These are phyloP conservation scores for Hermanozyma aechmeae DNA, from an alignment of 805 yeast genomes.

Conservation along the genomic window DNA sequence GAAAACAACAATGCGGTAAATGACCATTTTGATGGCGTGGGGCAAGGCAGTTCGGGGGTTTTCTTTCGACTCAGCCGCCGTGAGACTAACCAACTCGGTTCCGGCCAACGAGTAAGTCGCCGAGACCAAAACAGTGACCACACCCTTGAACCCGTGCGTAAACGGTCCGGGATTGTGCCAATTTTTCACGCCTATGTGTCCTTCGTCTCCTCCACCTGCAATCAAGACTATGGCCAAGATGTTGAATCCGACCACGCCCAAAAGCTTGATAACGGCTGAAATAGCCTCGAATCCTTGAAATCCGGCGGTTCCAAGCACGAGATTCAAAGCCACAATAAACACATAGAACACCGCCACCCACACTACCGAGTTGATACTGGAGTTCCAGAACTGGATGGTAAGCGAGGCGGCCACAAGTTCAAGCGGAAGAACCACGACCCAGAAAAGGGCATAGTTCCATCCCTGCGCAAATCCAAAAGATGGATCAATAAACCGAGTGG, in stretches of 20 bases:
- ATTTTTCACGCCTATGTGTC: slow-evolving; percentile 27
- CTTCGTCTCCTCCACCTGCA: slow-evolving; percentile 31
- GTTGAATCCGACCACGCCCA: slow-evolving; percentile 32
- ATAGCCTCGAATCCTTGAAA: slow-evolving; percentile 31
- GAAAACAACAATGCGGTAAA: slow-evolving; percentile 31
- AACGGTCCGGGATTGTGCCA: slow-evolving; percentile 31
- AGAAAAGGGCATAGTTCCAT: slow-evolving; percentile 34
- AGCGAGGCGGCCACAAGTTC: slow-evolving; percentile 34
- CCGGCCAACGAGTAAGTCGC: slow-evolving; percentile 37
- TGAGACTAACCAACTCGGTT: slow-evolving; percentile 31
- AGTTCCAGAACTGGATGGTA: slow-evolving; percentile 32
- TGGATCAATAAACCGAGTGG: slow-evolving; percentile 32
- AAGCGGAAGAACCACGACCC: slow-evolving; percentile 35
- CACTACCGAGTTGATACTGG: slow-evolving; percentile 28
- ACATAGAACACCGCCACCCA: slow-evolving; percentile 33
- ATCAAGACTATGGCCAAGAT: slow-evolving; percentile 30
- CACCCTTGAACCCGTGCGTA: slow-evolving; percentile 29
- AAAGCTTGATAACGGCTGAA: slow-evolving; percentile 24
- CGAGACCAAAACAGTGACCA: slow-evolving; percentile 27
- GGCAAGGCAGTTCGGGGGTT: slow-evolving; percentile 32
- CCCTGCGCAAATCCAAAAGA: slow-evolving; percentile 39
- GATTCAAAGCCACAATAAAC: slow-evolving; percentile 23
- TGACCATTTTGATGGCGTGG: slow-evolving; percentile 33
- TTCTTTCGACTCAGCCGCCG: slow-evolving; percentile 25
- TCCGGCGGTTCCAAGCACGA: slow-evolving; percentile 24